Evolutionary conservation across 1,284 basidiomycete species (phyloP).

Genomic region (Prillingera fragicola): DNA sequence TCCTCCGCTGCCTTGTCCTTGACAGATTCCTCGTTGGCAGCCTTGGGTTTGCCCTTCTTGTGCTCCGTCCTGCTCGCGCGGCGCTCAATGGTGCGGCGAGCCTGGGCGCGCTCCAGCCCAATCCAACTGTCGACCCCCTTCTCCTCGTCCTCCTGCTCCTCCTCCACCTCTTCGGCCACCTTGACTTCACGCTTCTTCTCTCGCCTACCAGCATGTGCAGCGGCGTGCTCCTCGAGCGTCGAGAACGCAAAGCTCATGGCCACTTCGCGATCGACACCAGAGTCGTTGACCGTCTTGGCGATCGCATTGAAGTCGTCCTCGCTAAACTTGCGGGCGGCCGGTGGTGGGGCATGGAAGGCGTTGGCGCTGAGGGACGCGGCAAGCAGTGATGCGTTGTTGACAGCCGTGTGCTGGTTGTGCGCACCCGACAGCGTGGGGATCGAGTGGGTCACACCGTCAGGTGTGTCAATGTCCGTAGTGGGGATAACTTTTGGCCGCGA

Average conservation of each 20-base stretch:
- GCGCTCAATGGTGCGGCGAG: not conserved
- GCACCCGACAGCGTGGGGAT: slow-evolving; percentile 3
- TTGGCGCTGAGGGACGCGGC: slow-evolving; percentile 37
- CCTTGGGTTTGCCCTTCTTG: not conserved
- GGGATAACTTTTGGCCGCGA: not conserved
- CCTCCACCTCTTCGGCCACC: slow-evolving; percentile 12
- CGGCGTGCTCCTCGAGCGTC: slow-evolving; percentile 24
- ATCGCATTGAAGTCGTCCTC: slow-evolving; percentile 23
- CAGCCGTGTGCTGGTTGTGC: slow-evolving; percentile 10
- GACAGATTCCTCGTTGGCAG: not conserved
- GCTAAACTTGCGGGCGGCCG: slow-evolving; percentile 13
- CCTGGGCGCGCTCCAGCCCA: slow-evolving; percentile 19
- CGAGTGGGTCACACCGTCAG: no score
- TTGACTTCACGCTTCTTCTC: slow-evolving; percentile 7
- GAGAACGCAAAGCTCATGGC: slow-evolving; percentile 42
- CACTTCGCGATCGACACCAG: slow-evolving; percentile 27
- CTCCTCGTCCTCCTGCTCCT: slow-evolving; percentile 15
- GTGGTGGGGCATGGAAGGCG: slow-evolving; percentile 31
- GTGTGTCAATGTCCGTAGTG: no score
- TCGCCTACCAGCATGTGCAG: slow-evolving; percentile 1
- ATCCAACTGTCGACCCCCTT: slow-evolving; percentile 41
- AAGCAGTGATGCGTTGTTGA: slow-evolving; percentile 23
- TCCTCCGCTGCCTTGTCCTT: slow-evolving; percentile 10
- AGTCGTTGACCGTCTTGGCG: slow-evolving; percentile 23
- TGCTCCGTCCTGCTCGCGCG: slow-evolving; percentile 1